Conservation (phyloP, 192 early-diverging fungal species). For the Coemansia sp. region DNA sequence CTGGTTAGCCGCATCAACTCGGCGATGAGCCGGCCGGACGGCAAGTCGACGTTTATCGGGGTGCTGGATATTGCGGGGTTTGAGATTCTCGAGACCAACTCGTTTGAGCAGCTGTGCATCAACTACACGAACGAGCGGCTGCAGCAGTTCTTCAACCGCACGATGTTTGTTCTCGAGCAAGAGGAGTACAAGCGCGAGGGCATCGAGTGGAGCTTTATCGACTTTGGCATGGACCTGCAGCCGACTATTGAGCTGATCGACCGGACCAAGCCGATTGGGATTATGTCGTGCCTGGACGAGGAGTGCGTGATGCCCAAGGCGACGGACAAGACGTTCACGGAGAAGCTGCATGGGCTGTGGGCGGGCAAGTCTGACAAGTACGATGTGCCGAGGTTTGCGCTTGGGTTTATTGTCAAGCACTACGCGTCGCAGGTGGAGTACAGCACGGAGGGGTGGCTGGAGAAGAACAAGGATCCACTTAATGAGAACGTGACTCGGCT, state of each 20-base stretch:
- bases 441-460: conserved; percentile 85
- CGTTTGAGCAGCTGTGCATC: conserved; percentile 99
- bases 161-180: conserved; percentile 99
- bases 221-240: conserved; percentile 96
- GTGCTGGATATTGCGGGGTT: conserved; percentile 99
- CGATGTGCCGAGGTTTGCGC: conserved; percentile 79
- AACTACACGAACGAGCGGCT: conserved; percentile 99
- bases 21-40: conserved; percentile 59
- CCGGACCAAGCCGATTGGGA: conserved; percentile 94
- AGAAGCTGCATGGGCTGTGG: conserved; percentile 90
- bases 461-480: conserved; percentile 98
- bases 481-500: conserved; percentile 92
- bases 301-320: conserved; percentile 98
- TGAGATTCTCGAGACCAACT: conserved; percentile 97
- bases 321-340: conserved; percentile 91
- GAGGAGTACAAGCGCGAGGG: conserved; percentile 96
- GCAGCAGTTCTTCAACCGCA: conserved; percentile 99
- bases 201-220: conserved; percentile 98
- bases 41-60: conserved; percentile 89
- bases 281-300: conserved; percentile 94
- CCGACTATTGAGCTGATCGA: conserved; percentile 99
- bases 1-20: conserved; percentile 89
- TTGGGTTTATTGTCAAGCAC: conserved; percentile 89
- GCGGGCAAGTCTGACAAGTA: conserved; percentile 87
- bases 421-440: conserved; percentile 98